Evolutionary conservation across 805 yeast genomes (phyloP), one percentile per base, ranked within the genome.

Genomic region (Teunomyces stri): DNA sequence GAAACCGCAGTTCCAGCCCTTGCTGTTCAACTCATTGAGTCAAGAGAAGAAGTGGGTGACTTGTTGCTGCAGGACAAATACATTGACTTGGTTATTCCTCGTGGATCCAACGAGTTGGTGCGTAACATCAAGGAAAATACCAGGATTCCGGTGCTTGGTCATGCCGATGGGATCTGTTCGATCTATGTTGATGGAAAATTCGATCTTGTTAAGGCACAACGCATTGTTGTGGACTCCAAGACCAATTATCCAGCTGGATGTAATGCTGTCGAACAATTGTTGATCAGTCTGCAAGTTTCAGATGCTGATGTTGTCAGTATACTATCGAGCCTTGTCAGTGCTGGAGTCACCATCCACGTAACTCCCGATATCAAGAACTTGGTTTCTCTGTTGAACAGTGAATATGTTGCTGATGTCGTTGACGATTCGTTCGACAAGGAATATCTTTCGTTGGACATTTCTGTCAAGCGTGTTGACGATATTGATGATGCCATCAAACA

Each of bases 241-340:
- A 89, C 97, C 0, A 91, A 90, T 66, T 94, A 94, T 64, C 97
- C 98, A 42, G 99, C 99, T 10, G 99, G 96, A n/a, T 94, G 99
- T 68, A 94, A 94, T 64, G 97, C 99, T 6, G 92, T 81, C 46
- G 99, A 94, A 66, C 89, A 94, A 29, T 67, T 94, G 27, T 75
- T 94, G 47, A 68, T 95, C 41, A 78, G 85, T 65, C 68, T 74
- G 43, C 61, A 56, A 55, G 49, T 64, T 64, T 54, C 72, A 61
- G 45, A 69, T 50, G 56, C 59, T 54, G 45, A 55, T 15, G 52
- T 57, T 34, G 49, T 54, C 39, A 44, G 54, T 13, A 57, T 76
- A 12, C 49, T 68, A 12, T 64, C 67, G 21, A 66, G 76, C 0
- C 72, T 92, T 50, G 57, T 79, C 5, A 81, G 72, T 7, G 80